Evolutionary conservation across 306 rosid species (phyloP), one percentile per base, ranked within the genome.

Genomic region (Leucaena leucocephala): DNA sequence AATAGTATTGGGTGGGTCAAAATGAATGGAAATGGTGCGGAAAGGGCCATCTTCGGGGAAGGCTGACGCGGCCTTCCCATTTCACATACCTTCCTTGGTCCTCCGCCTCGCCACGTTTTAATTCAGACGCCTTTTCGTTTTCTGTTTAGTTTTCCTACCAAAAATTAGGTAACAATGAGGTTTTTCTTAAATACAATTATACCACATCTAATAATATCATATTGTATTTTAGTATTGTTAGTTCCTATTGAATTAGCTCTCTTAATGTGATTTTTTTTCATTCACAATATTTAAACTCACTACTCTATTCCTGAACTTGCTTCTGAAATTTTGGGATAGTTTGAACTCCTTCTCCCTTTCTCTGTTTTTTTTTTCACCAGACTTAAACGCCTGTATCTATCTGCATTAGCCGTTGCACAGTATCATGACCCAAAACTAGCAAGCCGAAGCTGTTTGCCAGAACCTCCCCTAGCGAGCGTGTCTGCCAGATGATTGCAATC

Each of bases 51-150:
- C 5, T 67, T 67, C 72, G 72, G n/a, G 72, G 72, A 42, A 67
- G 35, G 72, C 3, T 67, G 72, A 67, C 72, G 72, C 50, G 50
- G 71, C 48, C 71, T 6, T 39, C 17, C 48, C 33, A 39, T 39
- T 17, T 36, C 9, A 1, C 40, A n/a, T 27, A n/a, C 42, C 21
- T 4, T 42, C 35, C 52, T 4, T 40, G 17, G 35, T 40, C 72
- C 49, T 6, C 13, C 50, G 4, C 19, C 8, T 33, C 8, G n/a
- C 39, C 66, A 27, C 39, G 66, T 59, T 59, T 59, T 22, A 11
- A 27, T 59, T 12, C 17, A 59, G 7, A 3, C 1, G 27, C 22
- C 21, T 1, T 6, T 22, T 8, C 3, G 8, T 10, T 5, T 2
- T 14, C 3, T 49, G 54, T 13, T 48, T 0, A 4, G 3, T 46